Evolutionary conservation across 805 yeast genomes (phyloP).

Genomic region (Metschnikowia peoriensis): DNA sequence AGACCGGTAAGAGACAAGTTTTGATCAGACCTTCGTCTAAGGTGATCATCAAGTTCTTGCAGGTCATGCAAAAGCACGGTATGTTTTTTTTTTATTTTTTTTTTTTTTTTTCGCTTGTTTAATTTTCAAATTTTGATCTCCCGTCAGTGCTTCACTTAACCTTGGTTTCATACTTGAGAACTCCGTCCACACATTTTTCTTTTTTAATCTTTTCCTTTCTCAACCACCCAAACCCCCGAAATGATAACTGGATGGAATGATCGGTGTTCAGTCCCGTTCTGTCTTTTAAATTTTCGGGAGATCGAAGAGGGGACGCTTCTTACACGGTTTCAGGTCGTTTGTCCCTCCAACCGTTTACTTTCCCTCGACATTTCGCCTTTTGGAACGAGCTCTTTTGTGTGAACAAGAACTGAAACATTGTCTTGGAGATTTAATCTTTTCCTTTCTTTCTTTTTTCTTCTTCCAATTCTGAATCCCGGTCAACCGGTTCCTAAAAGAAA

Average conservation of each 20-base stretch:
- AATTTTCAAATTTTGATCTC: background rate
- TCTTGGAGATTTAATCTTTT: background rate
- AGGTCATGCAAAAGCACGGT: constrained; percentile 35
- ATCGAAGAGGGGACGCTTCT: constrained; percentile 63
- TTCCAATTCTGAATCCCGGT: too few species aligned
- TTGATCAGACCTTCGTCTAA: constrained; percentile 37
- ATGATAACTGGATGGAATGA: constrained; percentile 98
- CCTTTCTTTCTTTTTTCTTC: too few species aligned
- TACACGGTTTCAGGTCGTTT: constrained; percentile 52
- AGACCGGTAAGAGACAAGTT: constrained; percentile 37
- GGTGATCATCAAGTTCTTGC: constrained; percentile 32
- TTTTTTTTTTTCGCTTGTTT: background rate
- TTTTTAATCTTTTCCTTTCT: too few species aligned
- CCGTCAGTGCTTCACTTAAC: background rate
- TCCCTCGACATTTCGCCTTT: constrained; percentile 51
- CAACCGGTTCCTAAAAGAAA: too few species aligned
- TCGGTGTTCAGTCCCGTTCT: constrained; percentile 85
- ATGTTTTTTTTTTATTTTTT: constrained; percentile 5
- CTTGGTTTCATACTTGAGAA: background rate
- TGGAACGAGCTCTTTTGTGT: background rate
- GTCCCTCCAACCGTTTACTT: constrained; percentile 58
- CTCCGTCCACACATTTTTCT: background rate
- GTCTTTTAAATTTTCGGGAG: constrained; percentile 98
- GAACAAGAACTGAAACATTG: background rate
- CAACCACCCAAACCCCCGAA: too few species aligned